phyloP scores from a whole-genome alignment of 2,329 filamentous ascomycete species.

The Chaetomiaceae sp. region DNA sequence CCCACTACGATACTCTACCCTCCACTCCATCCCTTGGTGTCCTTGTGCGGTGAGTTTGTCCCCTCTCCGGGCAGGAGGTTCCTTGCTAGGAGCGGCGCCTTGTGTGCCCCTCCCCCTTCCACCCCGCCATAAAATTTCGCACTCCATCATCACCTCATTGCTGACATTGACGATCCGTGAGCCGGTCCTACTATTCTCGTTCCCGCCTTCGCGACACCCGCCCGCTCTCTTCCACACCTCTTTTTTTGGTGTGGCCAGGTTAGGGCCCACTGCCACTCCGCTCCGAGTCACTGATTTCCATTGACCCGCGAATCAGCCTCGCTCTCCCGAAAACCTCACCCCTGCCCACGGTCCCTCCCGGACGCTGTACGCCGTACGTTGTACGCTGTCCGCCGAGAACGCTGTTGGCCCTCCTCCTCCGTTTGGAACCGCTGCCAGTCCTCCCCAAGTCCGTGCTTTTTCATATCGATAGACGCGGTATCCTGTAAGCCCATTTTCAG shows the following conservation, averaged over 20 bases:
- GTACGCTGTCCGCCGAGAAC: not conserved
- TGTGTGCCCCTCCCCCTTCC: not conserved
- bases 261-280: slow-evolving; percentile 14
- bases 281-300: slow-evolving; percentile 1
- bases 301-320: slow-evolving; percentile 18
- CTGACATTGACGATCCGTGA: not conserved
- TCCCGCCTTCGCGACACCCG: not conserved
- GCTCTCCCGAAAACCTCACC: slow-evolving; percentile 7
- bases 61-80: not conserved
- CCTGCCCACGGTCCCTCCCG: slow-evolving; percentile 8
- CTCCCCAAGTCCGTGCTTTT: slow-evolving; percentile 8
- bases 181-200: not conserved
- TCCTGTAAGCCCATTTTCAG: slow-evolving; percentile 6
- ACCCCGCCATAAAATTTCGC: slow-evolving; percentile 20
- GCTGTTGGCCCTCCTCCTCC: slow-evolving; percentile 1
- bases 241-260: slow-evolving; percentile 6
- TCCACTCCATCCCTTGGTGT: slow-evolving; percentile 1
- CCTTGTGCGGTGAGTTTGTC: not conserved
- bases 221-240: not conserved
- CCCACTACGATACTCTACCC: slow-evolving; percentile 1
- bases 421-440: not conserved
- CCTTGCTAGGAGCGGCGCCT: not conserved
- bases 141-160: slow-evolving; percentile 1
- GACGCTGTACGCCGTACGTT: slow-evolving; percentile 4
- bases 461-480: slow-evolving; percentile 6